Evolutionary conservation across 2,329 filamentous ascomycete genomes (phyloP).

Genomic region (Colletotrichum coccodes): DNA sequence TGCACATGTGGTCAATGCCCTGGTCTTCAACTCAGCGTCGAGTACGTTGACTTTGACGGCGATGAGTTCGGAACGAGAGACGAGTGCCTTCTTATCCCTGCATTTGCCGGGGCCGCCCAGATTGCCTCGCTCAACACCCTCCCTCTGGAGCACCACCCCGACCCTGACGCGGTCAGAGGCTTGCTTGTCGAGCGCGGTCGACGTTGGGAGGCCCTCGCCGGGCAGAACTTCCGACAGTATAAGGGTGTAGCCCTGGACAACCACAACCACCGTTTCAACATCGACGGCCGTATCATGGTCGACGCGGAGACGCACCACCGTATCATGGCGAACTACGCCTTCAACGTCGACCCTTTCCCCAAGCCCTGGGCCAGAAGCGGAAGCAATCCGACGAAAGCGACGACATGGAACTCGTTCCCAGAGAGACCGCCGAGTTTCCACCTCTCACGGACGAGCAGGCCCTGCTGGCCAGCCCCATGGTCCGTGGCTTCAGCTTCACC

Average conservation of each 20-base stretch:
- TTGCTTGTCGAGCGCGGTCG: constrained; percentile 52
- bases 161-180: constrained; percentile 43
- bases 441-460: constrained; percentile 50
- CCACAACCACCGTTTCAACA: constrained; percentile 66
- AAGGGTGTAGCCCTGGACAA: constrained; percentile 46
- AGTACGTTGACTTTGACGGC: constrained; percentile 59
- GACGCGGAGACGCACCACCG: constrained; percentile 84
- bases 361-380: constrained; percentile 30
- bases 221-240: constrained; percentile 59
- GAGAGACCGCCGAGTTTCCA: constrained; percentile 24
- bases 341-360: constrained; percentile 46
- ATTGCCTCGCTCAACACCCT: constrained; percentile 55
- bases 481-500: constrained; percentile 64
- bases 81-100: constrained; percentile 45
- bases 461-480: constrained; percentile 50
- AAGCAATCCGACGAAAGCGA: constrained; percentile 30
- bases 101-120: constrained; percentile 53
- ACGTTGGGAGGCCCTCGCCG: constrained; percentile 55
- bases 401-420: constrained; percentile 38
- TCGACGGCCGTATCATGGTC: constrained; percentile 89
- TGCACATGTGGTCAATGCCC: constrained; percentile 49
- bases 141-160: constrained; percentile 55
- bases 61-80: constrained; percentile 53
- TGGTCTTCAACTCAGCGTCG: constrained; percentile 34
- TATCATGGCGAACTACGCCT: constrained; percentile 85